Evolutionary conservation across 2,329 filamentous ascomycete species (phyloP).

Genomic region (Ceratocystiopsis brevicomis): DNA sequence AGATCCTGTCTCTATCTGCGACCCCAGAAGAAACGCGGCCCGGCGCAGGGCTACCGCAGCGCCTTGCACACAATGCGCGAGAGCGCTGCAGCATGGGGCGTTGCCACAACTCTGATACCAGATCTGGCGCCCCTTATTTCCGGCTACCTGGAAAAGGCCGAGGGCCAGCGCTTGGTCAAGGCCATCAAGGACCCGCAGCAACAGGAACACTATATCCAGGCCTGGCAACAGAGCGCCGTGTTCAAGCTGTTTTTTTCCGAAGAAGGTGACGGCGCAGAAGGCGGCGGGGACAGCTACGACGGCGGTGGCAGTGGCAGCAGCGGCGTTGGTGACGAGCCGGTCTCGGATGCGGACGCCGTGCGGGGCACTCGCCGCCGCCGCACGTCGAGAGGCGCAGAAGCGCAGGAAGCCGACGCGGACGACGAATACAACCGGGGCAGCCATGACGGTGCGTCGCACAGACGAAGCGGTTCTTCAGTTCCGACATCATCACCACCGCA

Average conservation of each 20-base stretch:
- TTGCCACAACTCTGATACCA: conserved; percentile 18
- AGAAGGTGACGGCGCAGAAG: conserved; percentile 3
- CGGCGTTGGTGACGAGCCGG: neutral
- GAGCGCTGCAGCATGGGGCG: conserved; percentile 21
- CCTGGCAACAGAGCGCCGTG: conserved; percentile 19
- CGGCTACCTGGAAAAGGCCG: conserved; percentile 15
- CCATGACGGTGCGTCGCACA: too few relatives aligned
- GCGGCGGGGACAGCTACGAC: neutral
- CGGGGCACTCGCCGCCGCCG: too few relatives aligned
- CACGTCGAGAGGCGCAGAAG: too few relatives aligned
- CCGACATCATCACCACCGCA: neutral
- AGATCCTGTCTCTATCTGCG: conserved; percentile 20
- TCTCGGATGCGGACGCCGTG: neutral
- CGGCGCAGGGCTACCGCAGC: conserved; percentile 20
- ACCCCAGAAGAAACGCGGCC: conserved; percentile 21
- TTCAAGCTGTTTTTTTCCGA: conserved; percentile 17
- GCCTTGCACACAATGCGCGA: conserved; percentile 21
- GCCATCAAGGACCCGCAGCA: conserved; percentile 19
- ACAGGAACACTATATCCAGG: conserved; percentile 18
- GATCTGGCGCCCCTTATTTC: conserved; percentile 18
- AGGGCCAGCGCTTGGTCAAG: conserved; percentile 14
- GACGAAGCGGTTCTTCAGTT: neutral
- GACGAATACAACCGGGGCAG: too few relatives aligned
- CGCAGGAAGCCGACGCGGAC: too few relatives aligned
- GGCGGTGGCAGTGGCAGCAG: neutral